Evolutionary conservation across 306 rosid species (phyloP), one percentile per base, ranked within the genome.

Genomic region (Citrullus amarus): DNA sequence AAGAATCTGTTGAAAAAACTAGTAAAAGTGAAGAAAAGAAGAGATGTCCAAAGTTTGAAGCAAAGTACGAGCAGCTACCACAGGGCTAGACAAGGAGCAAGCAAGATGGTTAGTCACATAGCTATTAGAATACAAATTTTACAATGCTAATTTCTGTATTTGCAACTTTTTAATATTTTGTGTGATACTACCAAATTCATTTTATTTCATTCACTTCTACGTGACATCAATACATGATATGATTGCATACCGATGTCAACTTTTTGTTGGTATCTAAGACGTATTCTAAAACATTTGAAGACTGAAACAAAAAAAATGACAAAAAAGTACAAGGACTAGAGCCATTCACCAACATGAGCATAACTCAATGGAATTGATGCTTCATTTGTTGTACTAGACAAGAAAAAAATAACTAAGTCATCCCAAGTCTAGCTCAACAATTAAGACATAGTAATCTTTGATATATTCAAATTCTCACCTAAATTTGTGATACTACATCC

Each of bases 41-140:
- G 15, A 25, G 77, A 30, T 73, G 28, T 73, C 77, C 77, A 14
- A 51, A 73, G 56, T 73, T 46, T 73, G 60, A 73, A 73, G 77
- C 44, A 48, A 73, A 73, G 77, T 50, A 73, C 43, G 39, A 73
- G 59, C 46, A 50, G 60, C 6, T 51, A 73, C 58, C 77, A 16
- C 59, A 25, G 15, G 55, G 41, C 41, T 25, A 50, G 77, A 73
- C 61, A 30, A 72, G 25, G 77, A 72, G 34, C 28, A 73, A 50
- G 44, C 50, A 9, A 66, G 14, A 25, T 11, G 22, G 16, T 13
- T 44, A 51, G 13, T 28, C 6, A 46, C n/a, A 46, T 17, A 36
- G 46, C 70, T 34, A 8, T 18, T 16, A 38, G 74, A 68, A 41
- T 18, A 18, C 22, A n/a, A 10, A 41, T 9, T 68, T 68, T 68